Evolutionary conservation across 495 filamentous ascomycete species (phyloP).

Genomic region (Penicillium silybi): DNA sequence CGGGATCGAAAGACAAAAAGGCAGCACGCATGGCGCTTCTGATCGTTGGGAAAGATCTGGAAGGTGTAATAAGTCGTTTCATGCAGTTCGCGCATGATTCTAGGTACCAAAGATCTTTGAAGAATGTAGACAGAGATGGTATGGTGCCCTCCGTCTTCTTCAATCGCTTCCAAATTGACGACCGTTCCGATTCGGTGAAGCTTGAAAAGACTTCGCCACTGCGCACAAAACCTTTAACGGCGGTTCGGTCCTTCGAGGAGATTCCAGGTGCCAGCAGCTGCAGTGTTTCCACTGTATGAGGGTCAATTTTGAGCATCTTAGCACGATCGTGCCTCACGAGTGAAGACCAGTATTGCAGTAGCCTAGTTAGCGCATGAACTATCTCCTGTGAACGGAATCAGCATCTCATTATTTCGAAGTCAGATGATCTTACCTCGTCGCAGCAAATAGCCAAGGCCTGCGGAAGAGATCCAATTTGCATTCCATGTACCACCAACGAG

Average conservation of each 20-base stretch:
- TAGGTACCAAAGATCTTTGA: conserved; percentile 31
- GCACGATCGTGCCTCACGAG: conserved; percentile 6
- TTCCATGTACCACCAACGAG: conserved; percentile 6
- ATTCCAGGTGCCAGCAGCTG: conserved; percentile 12
- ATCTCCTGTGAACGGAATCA: conserved; percentile 15
- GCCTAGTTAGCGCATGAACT: conserved; percentile 11
- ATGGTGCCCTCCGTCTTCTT: conserved; percentile 16
- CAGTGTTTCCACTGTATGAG: conserved; percentile 13
- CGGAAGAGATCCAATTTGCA: conserved; percentile 11
- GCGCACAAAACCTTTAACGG: background rate
- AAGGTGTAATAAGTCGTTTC: conserved; percentile 19
- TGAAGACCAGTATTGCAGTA: conserved; percentile 16
- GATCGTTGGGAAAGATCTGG: conserved; percentile 16
- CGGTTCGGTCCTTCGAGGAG: conserved; percentile 6
- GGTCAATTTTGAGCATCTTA: conserved; percentile 13
- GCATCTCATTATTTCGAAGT: background rate
- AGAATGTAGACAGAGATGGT: conserved; percentile 31
- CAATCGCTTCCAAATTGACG: conserved; percentile 20
- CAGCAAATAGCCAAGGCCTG: conserved; percentile 15
- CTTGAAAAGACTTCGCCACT: conserved; percentile 24
- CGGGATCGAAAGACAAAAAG: conserved; percentile 2
- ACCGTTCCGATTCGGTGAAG: conserved; percentile 22
- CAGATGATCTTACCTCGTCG: conserved; percentile 13
- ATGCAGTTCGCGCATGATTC: conserved; percentile 23
- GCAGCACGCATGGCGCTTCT: conserved; percentile 4